Evolutionary conservation across 176 grass and related monocot genomes (phyloP).

Genomic region (Oryza nivara): DNA sequence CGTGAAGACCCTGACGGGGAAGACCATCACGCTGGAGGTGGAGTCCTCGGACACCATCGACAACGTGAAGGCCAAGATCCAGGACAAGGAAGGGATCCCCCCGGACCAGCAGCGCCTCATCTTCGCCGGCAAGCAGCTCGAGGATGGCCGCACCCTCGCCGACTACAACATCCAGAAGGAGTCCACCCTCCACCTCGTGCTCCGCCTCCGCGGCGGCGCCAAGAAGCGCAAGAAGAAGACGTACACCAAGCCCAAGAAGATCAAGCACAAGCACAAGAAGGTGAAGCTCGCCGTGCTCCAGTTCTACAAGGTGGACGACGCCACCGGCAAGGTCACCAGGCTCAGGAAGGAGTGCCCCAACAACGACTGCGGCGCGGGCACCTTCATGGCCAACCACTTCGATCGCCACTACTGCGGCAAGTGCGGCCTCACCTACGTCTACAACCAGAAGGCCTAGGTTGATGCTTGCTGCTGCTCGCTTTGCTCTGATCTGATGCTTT

Average conservation of each 20-base stretch:
- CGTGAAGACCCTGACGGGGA: constrained; percentile 95
- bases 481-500: background rate
- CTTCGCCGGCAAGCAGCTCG: constrained; percentile 86
- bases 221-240: constrained; percentile 96
- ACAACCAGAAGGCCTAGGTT: constrained; percentile 70
- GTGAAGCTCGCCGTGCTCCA: constrained; percentile 79
- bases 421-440: constrained; percentile 88
- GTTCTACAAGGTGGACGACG: constrained; percentile 82
- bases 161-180: constrained; percentile 99
- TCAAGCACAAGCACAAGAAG: constrained; percentile 87
- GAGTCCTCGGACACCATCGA: constrained; percentile 93
- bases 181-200: constrained; percentile 73
- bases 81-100: constrained; percentile 89
- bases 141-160: constrained; percentile 80
- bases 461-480: background rate
- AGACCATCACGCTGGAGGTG: constrained; percentile 96
- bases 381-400: constrained; percentile 89
- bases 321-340: constrained; percentile 72
- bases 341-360: constrained; percentile 85
- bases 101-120: constrained; percentile 91
- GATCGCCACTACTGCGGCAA: constrained; percentile 89
- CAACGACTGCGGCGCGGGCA: constrained; percentile 72
- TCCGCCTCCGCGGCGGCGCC: constrained; percentile 75
- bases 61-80: constrained; percentile 88
- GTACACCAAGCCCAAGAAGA: constrained; percentile 86